These are phyloP conservation scores for Citropsis articulata DNA, from an alignment of 345 rosid species.

Conservation along the genomic window DNA sequence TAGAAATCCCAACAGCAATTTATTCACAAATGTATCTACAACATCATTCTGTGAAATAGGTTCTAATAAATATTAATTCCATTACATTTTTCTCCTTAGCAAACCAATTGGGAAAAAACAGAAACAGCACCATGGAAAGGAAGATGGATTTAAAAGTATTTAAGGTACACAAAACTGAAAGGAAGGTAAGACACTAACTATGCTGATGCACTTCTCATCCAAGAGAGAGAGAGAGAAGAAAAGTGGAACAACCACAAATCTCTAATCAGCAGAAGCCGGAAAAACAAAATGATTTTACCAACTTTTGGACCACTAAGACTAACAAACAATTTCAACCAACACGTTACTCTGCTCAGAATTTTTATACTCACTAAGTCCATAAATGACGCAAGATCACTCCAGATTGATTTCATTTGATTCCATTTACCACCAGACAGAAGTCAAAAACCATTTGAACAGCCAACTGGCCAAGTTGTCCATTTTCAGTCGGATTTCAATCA, in stretches of 20 bases:
- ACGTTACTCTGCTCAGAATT: background rate
- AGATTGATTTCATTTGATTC: background rate
- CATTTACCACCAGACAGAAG: background rate
- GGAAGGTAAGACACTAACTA: background rate
- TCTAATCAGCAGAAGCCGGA: background rate
- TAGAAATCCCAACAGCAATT: background rate
- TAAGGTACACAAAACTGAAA: background rate
- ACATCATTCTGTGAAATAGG: background rate
- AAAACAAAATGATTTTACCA: background rate
- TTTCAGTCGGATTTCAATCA: background rate
- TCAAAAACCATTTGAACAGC: background rate
- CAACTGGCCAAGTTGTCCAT: background rate
- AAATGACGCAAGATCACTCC: background rate
- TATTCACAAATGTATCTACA: background rate
- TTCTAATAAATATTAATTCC: background rate
- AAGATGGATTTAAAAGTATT: background rate
- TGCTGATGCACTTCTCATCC: background rate
- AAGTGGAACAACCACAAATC: background rate
- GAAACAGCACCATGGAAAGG: background rate
- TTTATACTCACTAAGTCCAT: background rate
- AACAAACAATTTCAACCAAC: background rate
- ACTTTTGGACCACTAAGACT: background rate
- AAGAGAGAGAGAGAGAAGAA: background rate
- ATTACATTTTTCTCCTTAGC: background rate
- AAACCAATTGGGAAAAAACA: background rate